Conservation (phyloP, 306 rosid species). For the Rosa lucieae region DNA sequence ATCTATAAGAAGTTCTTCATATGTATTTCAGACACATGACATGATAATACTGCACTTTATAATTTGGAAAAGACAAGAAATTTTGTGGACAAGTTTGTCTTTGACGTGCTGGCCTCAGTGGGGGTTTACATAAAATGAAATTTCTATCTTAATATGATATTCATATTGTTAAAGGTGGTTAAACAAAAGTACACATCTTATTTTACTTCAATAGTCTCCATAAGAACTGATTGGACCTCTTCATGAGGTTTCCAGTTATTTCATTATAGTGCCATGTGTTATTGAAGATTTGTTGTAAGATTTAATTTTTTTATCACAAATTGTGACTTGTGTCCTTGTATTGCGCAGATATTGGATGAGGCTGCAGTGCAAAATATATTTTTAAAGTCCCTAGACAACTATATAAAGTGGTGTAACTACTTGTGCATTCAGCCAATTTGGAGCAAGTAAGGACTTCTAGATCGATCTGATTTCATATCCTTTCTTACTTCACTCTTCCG, state of each 20-base stretch:
- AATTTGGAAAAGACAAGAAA: too few relatives aligned
- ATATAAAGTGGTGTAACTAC: conserved; percentile 79
- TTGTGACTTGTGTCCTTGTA: conserved; percentile 15
- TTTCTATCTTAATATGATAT: too few relatives aligned
- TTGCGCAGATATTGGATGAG: conserved; percentile 74
- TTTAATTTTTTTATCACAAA: neutral
- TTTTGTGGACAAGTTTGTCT: too few relatives aligned
- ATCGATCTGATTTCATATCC: neutral
- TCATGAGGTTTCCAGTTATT: neutral
- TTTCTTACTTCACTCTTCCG: neutral
- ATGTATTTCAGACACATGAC: too few relatives aligned
- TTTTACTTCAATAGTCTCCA: neutral
- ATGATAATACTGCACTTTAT: too few relatives aligned
- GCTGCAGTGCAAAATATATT: conserved; percentile 61
- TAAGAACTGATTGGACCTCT: neutral
- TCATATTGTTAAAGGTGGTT: neutral
- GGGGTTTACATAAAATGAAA: too few relatives aligned
- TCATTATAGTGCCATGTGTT: neutral
- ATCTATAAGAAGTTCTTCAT: too few relatives aligned
- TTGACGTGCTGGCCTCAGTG: too few relatives aligned
- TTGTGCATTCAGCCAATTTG: conserved; percentile 85
- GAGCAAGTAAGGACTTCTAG: conserved; percentile 87
- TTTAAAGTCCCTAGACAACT: conserved; percentile 79
- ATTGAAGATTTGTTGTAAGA: neutral
- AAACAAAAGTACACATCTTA: neutral